These are phyloP conservation scores for Alternaria brassicicola DNA, from an alignment of 2,329 filamentous ascomycete species.

Conservation along the genomic window DNA sequence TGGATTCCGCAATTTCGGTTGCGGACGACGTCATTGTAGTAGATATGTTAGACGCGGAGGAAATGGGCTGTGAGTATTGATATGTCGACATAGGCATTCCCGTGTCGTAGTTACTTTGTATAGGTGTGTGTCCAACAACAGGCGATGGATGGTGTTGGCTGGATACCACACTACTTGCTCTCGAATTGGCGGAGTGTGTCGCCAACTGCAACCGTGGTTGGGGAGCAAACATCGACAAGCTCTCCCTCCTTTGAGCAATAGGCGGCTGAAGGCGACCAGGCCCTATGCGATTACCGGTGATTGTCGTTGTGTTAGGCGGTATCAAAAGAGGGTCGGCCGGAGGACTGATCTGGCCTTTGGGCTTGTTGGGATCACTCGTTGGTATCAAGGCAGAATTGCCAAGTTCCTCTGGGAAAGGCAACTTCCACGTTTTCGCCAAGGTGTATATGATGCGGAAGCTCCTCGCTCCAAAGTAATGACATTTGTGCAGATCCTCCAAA, in stretches of 20 bases:
- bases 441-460: constrained; percentile 52
- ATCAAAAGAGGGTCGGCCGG: constrained; percentile 26
- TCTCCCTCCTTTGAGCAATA: constrained; percentile 29
- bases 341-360: constrained; percentile 26
- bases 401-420: constrained; percentile 50
- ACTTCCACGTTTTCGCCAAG: constrained; percentile 52
- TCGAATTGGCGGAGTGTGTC: constrained; percentile 23
- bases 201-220: constrained; percentile 22
- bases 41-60: constrained; percentile 17
- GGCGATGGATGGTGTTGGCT: constrained; percentile 25
- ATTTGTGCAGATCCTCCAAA: constrained; percentile 51
- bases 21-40: constrained; percentile 20
- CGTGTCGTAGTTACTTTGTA: constrained; percentile 17
- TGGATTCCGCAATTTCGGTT: constrained; percentile 25
- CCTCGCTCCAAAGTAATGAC: constrained; percentile 53
- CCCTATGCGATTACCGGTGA: constrained; percentile 15
- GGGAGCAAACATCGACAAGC: constrained; percentile 40
- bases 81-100: constrained; percentile 20
- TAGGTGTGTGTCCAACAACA: constrained; percentile 14
- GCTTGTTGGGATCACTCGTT: constrained; percentile 14
- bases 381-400: constrained; percentile 35
- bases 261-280: constrained; percentile 3
- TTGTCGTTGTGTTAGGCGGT: constrained; percentile 19
- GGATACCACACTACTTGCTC: constrained; percentile 20
- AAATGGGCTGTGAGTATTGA: constrained; percentile 25